These are phyloP conservation scores for Rhizopogon sp. DNA, from an alignment of 768 basidiomycete genomes.

Conservation along the genomic window DNA sequence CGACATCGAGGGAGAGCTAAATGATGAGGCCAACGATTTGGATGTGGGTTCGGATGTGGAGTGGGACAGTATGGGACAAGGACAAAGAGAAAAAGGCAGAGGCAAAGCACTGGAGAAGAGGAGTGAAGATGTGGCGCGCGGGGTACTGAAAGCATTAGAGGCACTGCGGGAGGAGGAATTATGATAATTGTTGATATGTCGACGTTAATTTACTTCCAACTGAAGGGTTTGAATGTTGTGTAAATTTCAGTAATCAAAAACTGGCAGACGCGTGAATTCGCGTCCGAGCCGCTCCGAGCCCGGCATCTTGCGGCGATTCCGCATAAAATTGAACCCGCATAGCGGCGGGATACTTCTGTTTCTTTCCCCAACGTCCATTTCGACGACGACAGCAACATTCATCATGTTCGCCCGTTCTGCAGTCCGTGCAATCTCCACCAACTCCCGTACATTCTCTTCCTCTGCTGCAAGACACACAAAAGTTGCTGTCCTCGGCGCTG, in stretches of 20 bases:
- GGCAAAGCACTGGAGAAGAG: constrained; percentile 20
- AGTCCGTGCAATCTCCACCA: constrained; percentile 49
- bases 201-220: too few species aligned
- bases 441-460: constrained; percentile 71
- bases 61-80: neutral
- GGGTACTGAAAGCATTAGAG: constrained; percentile 54
- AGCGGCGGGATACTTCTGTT: neutral
- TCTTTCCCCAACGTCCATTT: neutral
- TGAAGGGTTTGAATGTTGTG: too few species aligned
- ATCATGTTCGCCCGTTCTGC: constrained; percentile 67
- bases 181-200: constrained; percentile 15
- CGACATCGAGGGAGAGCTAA: constrained; percentile 21
- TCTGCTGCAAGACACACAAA: constrained; percentile 69
- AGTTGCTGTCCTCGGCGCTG: constrained; percentile 96
- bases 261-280: neutral
- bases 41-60: neutral
- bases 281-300: neutral
- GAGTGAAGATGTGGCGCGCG: constrained; percentile 39
- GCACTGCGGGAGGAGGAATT: constrained; percentile 19
- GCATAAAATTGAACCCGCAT: neutral
- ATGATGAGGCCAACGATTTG: neutral
- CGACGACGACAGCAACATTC: constrained; percentile 15
- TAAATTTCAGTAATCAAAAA: too few species aligned
- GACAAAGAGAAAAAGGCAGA: neutral
- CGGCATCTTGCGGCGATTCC: neutral